Conservation (phyloP, 495 filamentous ascomycete species). For the Penicillium egyptiacum region DNA sequence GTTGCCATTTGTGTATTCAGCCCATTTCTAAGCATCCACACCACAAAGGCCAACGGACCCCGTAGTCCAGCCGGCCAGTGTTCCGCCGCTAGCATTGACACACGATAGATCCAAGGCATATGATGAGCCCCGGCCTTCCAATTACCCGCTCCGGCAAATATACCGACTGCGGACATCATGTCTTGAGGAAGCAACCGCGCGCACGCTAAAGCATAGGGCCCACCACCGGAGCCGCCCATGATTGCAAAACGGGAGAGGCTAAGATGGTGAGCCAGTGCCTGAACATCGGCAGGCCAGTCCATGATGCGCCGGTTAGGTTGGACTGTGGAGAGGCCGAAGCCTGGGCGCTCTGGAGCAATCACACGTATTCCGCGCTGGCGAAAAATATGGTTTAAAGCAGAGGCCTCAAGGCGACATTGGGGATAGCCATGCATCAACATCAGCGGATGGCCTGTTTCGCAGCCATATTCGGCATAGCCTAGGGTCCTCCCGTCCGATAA, state of each 20-base stretch:
- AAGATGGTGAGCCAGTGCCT: slow-evolving; percentile 36
- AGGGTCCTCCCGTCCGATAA: slow-evolving; percentile 42
- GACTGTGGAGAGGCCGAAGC: slow-evolving; percentile 43
- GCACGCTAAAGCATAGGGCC: slow-evolving; percentile 49
- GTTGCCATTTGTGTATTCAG: slow-evolving; percentile 10
- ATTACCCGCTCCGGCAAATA: slow-evolving; percentile 36
- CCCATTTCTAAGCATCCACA: slow-evolving; percentile 12
- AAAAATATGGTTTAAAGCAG: slow-evolving; percentile 25
- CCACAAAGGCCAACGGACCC: neutral
- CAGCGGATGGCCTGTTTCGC: slow-evolving; percentile 26
- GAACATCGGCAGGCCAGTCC: slow-evolving; percentile 44
- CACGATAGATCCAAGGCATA: slow-evolving; percentile 11
- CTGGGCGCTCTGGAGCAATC: slow-evolving; percentile 44
- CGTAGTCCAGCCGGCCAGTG: slow-evolving; percentile 10
- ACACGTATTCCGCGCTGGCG: slow-evolving; percentile 34
- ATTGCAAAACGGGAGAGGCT: slow-evolving; percentile 37
- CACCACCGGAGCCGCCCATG: slow-evolving; percentile 48
- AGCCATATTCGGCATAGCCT: slow-evolving; percentile 45
- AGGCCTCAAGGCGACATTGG: slow-evolving; percentile 43
- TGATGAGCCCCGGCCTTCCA: slow-evolving; percentile 29
- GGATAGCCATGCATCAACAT: slow-evolving; percentile 51
- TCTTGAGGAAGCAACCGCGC: slow-evolving; percentile 33
- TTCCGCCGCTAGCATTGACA: slow-evolving; percentile 12
- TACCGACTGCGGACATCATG: slow-evolving; percentile 33
- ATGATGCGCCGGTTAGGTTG: slow-evolving; percentile 37